These are phyloP conservation scores for Eucalyptus decipiens DNA, from an alignment of 345 rosid genomes.

Conservation along the genomic window DNA sequence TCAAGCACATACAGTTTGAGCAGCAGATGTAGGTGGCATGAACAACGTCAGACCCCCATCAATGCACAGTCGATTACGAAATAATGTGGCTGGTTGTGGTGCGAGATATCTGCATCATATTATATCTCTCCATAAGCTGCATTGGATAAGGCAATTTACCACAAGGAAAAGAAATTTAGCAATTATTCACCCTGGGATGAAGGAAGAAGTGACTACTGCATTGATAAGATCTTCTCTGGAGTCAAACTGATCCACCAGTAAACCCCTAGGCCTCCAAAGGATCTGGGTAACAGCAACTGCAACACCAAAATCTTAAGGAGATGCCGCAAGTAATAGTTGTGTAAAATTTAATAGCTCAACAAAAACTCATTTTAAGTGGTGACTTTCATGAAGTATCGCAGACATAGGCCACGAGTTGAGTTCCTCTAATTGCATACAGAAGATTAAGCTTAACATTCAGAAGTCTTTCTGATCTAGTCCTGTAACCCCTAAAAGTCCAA, in stretches of 20 bases:
- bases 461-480: neutral
- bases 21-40: constrained; percentile 94
- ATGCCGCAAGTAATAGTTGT: neutral
- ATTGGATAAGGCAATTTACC: neutral
- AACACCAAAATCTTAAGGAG: neutral
- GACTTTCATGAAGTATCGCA: neutral
- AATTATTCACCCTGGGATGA: constrained; percentile 72
- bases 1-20: constrained; percentile 48
- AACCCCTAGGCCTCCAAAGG: constrained; percentile 82
- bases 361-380: neutral
- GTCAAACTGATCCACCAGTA: constrained; percentile 90
- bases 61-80: constrained; percentile 72
- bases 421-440: neutral
- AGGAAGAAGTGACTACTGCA: constrained; percentile 86
- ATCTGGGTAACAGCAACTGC: constrained; percentile 97
- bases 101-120: constrained; percentile 69
- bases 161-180: neutral
- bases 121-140: neutral
- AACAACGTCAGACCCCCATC: constrained; percentile 96
- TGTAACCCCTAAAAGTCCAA: neutral
- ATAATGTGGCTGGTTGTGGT: constrained; percentile 83
- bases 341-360: neutral
- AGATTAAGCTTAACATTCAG: neutral
- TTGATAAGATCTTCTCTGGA: constrained; percentile 84
- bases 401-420: neutral